Base-by-base conservation (phyloP, 1,284 basidiomycete species). In the Schizopora paradoxa region DNA sequence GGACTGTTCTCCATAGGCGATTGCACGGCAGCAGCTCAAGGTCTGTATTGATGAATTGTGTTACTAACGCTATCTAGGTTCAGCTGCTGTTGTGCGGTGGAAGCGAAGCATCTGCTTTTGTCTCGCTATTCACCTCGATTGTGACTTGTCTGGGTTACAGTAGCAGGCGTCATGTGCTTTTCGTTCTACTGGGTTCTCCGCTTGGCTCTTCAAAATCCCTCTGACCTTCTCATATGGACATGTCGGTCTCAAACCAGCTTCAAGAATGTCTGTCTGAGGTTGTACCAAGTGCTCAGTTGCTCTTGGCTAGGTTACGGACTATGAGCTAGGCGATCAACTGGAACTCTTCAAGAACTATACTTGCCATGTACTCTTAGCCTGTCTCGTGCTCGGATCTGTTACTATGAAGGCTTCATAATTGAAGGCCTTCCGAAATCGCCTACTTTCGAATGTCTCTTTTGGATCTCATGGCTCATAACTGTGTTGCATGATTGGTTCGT, bases 301-400 rank as follows among this genome's bases (percentile, higher is more conserved):
- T 48, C 47, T 48, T 48, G 41, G 19, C 31, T 48, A 37, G 47
- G 42, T 43, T 44, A 48, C 26, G 47, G 47, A 48, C 26, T 48
- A 36, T 43, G 25, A 47, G 45, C 38, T 37, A 37, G 36, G 44
- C 35, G 34, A 31, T 6, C 27, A 29, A 43, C 26, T 14, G 5
- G 32, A 44, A 36, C 35, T 34, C 47, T 39, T 26, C 35, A 40
- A 48, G n/a, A n/a, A n/a, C 16, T 27, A 42, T 39, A 47, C 42
- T 25, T 38, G 14, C 41, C 29, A 29, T 39, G 33, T 34, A 18
- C 27, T 16, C 42, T 44, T 40, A 28, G 18, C 42, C 47, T 48
- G 47, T 44, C 28, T 43, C 22, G 22, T 21, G 42, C 47, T 26
- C 36, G 41, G 18, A 43, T 23, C 38, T 16, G 23, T 34, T 39